phyloP scores from a whole-genome alignment of 2,329 filamentous ascomycete species.

The Ustulina deusta region DNA sequence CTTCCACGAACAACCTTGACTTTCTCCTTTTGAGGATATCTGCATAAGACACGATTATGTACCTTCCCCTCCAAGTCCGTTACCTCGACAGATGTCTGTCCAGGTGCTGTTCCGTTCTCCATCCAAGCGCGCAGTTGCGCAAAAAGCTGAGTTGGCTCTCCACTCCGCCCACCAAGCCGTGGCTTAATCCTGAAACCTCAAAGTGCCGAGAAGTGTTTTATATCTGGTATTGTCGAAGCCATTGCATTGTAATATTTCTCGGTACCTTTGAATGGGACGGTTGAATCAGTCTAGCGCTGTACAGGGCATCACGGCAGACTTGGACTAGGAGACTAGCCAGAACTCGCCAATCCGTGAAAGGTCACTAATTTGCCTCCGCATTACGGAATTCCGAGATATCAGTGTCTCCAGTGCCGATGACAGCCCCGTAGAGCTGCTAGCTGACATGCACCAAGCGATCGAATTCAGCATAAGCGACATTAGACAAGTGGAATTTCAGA shows the following conservation, averaged over 20 bases:
- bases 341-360: too few species aligned
- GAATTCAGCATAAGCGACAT: slow-evolving; percentile 34
- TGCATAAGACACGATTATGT: slow-evolving; percentile 7
- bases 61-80: background rate
- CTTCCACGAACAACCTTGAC: background rate
- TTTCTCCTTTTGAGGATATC: background rate
- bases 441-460: background rate
- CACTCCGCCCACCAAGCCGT: slow-evolving; percentile 39
- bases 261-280: slow-evolving; percentile 39
- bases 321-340: too few species aligned
- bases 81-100: background rate
- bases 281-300: slow-evolving; percentile 39
- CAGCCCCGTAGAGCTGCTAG: background rate
- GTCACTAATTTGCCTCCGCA: too few species aligned
- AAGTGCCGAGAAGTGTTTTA: slow-evolving; percentile 40
- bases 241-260: slow-evolving; percentile 38
- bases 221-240: slow-evolving; percentile 19
- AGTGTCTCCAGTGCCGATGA: too few species aligned
- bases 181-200: slow-evolving; percentile 38
- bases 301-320: too few species aligned
- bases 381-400: too few species aligned
- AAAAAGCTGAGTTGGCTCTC: slow-evolving; percentile 37
- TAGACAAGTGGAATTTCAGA: slow-evolving; percentile 29
- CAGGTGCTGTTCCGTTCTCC: slow-evolving; percentile 35
- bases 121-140: slow-evolving; percentile 38